Percentiles rank a stretch among this genome's conserved stretches.
These are phyloP conservation scores for Prunus campanulata DNA, from an alignment of 306 rosid genomes.

Conservation along the genomic window DNA sequence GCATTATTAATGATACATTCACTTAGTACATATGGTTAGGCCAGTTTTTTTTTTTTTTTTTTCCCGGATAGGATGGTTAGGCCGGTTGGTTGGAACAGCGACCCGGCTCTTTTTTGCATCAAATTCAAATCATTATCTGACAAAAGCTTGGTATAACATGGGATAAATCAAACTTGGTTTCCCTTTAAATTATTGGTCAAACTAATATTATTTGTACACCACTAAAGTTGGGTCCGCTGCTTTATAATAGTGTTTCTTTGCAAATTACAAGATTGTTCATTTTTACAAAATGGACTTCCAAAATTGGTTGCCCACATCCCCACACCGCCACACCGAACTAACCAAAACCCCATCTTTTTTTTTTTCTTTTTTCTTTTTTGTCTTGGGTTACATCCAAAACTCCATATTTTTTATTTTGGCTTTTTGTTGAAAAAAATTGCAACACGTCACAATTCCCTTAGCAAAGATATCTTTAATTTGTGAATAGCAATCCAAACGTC, in stretches of 20 bases:
- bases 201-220: not conserved
- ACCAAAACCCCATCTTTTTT: not conserved
- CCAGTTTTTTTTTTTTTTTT: too few relatives aligned
- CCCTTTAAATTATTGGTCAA: not conserved
- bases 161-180: too few relatives aligned
- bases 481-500: not conserved
- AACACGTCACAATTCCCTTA: not conserved
- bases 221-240: not conserved
- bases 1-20: too few relatives aligned
- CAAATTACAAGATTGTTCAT: not conserved
- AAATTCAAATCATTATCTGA: too few relatives aligned
- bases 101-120: fast-evolving
- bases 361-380: not conserved
- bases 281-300: too few relatives aligned
- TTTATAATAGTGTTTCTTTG: not conserved
- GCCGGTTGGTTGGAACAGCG: fast-evolving
- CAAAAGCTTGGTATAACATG: too few relatives aligned
- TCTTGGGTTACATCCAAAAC: too few relatives aligned
- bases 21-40: too few relatives aligned
- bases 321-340: not conserved
- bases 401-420: not conserved
- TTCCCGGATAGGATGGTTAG: too few relatives aligned
- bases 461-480: not conserved
- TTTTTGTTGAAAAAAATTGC: not conserved
- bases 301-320: not conserved